Base-by-base conservation (phyloP, 345 rosid genomes). In the Camelina laxa region DNA sequence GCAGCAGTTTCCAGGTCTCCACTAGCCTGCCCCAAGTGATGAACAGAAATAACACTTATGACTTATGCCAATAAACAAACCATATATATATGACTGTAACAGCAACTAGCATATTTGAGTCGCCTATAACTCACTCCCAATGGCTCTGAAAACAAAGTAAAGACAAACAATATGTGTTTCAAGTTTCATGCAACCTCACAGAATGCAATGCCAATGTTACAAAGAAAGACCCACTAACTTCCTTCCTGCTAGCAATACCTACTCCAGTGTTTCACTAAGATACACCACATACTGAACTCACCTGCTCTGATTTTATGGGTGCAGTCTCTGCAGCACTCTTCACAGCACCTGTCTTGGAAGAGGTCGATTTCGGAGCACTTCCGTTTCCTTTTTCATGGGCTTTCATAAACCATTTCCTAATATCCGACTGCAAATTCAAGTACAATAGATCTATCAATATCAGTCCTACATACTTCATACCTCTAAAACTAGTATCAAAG, bases 401-500 rank as follows among this genome's bases (percentile, higher is more conserved):
- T 87, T 92, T 95, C 94, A 92, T 80, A 41, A 95, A 87, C 99
- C 99, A 95, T 78, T 92, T 95, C 81, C 99, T 84, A 75, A 95
- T 95, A 84, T 90, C 99, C 16, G 93, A 89, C 98, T 94, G 87
- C 72, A 76, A 80, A 79, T 66, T 49, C 71, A 68, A 69, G 70
- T 58, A 64, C 38, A 69, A 67, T 7, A 65, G 67, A 71, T 57
- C 2, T 51, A 75, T 27, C 22, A 24, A 2, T 15, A 51, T 75
- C 56, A 75, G 24, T 22, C 51, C n/a, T 15, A 56, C n/a, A 68
- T 12, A 41, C 49, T 47, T 53, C 55, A 63, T 63, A 31, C 56
- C 21, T 31, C n/a, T 44, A 14, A 30, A 14, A 19, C 0, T 1
- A 36, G 36, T 20, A 20, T 9, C 9, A 27, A 19, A 76, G 55